Evolutionary conservation across 78 protist genomes (phyloP).

Genomic region (Creolimax fragrantissima): DNA sequence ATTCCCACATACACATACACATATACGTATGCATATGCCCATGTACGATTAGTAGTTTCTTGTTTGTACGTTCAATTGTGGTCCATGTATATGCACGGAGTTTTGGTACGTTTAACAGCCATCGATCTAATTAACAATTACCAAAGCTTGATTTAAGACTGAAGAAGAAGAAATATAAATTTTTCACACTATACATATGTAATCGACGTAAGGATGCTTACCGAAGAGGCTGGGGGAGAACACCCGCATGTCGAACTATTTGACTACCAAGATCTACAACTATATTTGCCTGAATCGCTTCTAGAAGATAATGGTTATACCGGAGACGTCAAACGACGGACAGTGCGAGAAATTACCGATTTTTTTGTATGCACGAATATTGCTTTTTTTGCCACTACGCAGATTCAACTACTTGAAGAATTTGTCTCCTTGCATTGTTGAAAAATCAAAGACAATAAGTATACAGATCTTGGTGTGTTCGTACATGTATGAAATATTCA

Average conservation of each 20-base stretch:
- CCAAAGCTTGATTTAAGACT: too few relatives aligned
- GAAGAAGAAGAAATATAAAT: not conserved
- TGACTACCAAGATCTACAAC: not conserved
- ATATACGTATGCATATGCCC: not conserved
- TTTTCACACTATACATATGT: not conserved
- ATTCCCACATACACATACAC: not conserved
- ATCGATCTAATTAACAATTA: too few relatives aligned
- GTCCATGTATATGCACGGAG: too few relatives aligned
- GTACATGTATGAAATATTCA: too few relatives aligned
- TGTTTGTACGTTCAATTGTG: not conserved
- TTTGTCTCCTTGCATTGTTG: too few relatives aligned
- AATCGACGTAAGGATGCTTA: not conserved
- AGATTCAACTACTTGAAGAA: too few relatives aligned
- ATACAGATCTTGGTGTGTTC: too few relatives aligned
- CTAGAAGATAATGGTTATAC: not conserved
- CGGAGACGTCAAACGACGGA: not conserved
- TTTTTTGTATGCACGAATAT: not conserved
- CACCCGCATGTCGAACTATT: not conserved
- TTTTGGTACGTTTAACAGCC: too few relatives aligned
- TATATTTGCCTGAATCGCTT: not conserved
- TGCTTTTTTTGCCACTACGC: too few relatives aligned
- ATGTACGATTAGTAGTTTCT: not conserved
- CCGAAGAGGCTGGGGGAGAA: not conserved
- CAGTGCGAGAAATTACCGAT: not conserved
- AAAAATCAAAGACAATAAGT: too few relatives aligned